These are phyloP conservation scores for Conticribra guillardii DNA, from an alignment of 108 stramenopile genomes.

Conservation along the genomic window DNA sequence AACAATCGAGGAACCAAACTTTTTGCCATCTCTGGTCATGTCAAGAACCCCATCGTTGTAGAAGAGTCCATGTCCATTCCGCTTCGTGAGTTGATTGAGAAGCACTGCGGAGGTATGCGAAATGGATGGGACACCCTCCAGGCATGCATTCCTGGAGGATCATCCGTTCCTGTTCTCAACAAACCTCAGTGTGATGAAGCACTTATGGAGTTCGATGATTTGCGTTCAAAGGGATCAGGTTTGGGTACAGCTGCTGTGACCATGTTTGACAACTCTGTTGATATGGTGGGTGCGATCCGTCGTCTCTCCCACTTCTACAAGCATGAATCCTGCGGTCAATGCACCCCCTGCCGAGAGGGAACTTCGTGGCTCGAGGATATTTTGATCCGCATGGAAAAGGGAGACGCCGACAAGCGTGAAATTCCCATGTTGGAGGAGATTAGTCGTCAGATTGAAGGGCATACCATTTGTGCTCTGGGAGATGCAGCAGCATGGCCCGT, in stretches of 20 bases:
- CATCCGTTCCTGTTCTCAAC: constrained; percentile 98
- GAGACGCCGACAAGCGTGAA: constrained; percentile 98
- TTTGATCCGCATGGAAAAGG: constrained; percentile 95
- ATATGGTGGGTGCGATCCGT: constrained; percentile 99
- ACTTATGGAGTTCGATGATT: constrained; percentile 99
- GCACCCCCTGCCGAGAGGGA: constrained; percentile 99
- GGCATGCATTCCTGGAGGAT: constrained; percentile 99
- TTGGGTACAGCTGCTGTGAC: constrained; percentile 99
- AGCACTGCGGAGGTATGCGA: constrained; percentile 99
- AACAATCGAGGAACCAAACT: constrained; percentile 99
- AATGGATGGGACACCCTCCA: constrained; percentile 99
- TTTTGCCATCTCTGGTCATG: constrained; percentile 98
- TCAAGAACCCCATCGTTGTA: constrained; percentile 98
- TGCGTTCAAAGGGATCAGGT: constrained; percentile 91
- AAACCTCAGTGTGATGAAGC: constrained; percentile 96
- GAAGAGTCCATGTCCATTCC: constrained; percentile 99
- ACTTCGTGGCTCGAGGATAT: constrained; percentile 93
- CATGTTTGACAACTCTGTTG: constrained; percentile 99
- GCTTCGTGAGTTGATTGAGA: constrained; percentile 96
- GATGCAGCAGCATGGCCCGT: constrained; percentile 99
- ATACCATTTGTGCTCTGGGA: constrained; percentile 99
- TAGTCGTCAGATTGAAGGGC: constrained; percentile 98
- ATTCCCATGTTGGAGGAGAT: constrained; percentile 99
- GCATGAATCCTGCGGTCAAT: constrained; percentile 99
- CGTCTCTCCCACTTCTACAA: constrained; percentile 99